Evolutionary conservation across 805 yeast genomes (phyloP), one percentile per base, ranked within the genome.

Genomic region (Yamadazyma sp.): DNA sequence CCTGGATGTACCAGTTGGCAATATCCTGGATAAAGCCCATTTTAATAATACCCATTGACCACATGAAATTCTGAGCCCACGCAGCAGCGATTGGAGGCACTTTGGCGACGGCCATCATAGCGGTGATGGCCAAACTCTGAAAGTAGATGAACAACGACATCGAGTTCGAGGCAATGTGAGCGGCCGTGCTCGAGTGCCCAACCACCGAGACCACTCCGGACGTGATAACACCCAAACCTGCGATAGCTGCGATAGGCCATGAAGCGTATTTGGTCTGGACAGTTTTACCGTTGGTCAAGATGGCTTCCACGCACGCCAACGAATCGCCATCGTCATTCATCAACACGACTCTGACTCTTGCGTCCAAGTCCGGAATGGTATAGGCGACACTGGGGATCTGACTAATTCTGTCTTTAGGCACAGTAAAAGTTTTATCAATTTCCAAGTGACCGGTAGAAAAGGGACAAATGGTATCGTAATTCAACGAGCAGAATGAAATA

Each of bases 31-130:
- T 83, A 53, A 89, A 86, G 10, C 64, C 60, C 6, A 80, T 78
- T 37, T 75, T 74, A 51, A 93, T 85, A 47, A 91, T 82, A 32
- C 99, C 99, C 77, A 91, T 77, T 1, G 97, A 81, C 98, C 98
- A 91, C 62, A 79, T 81, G 70, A 93, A 93, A 67, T 91, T 93
- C 63, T 91, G 96, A 21, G 95, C 81, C 99, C 99, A 91, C 2
- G 98, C 90, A 3, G 95, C 88, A 4, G 97, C 98, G 49, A 93
- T 90, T 2, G 99, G 99, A 2, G 99, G 99, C 14, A 88, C 85
- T 44, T 78, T 70, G 14, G 87, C 77, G 20, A 91, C 97, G 40
- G 95, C 96, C 89, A 89, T 83, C 96, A 93, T 90, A 12, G 95
- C 77, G 13, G 91, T 83, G 42, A 91, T 80, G 14, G 97, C 96